Percentiles rank a stretch among this genome's conserved stretches.
Conservation (phyloP, 2,329 filamentous ascomycete genomes). For the Sporothrix globosa region DNA sequence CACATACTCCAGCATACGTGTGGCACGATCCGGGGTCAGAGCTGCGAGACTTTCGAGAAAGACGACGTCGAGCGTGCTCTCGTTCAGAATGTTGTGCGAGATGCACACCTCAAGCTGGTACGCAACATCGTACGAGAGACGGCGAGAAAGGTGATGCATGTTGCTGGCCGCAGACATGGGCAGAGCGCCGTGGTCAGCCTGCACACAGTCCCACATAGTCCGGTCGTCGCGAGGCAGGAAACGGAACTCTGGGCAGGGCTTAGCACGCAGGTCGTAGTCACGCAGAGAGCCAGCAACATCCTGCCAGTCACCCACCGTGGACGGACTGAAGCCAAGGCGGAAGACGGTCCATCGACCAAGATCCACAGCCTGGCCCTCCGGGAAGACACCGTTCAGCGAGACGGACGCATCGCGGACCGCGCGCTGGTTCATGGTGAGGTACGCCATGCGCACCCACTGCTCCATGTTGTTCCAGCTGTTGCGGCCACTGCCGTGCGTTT, state of each 20-base stretch:
- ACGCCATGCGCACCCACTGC: conserved; percentile 55
- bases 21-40: conserved; percentile 57
- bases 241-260: conserved; percentile 29
- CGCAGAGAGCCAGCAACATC: conserved; percentile 59
- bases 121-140: conserved; percentile 70
- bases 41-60: conserved; percentile 67
- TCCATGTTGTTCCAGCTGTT: conserved; percentile 49
- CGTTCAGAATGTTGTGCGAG: conserved; percentile 75
- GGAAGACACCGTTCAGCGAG: conserved; percentile 42
- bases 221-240: conserved; percentile 35
- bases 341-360: conserved; percentile 63
- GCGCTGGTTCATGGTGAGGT: conserved; percentile 47
- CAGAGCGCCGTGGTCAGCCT: not conserved
- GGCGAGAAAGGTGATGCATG: conserved; percentile 33
- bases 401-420: conserved; percentile 45
- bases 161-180: conserved; percentile 21
- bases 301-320: conserved; percentile 41
- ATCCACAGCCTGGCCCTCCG: conserved; percentile 50
- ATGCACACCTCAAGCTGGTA: conserved; percentile 95
- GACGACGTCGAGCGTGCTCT: conserved; percentile 68
- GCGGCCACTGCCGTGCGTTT: conserved; percentile 43
- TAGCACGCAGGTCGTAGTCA: conserved; percentile 68
- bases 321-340: conserved; percentile 48
- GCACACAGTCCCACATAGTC: conserved; percentile 37
- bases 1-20: conserved; percentile 72